phyloP scores from a whole-genome alignment of 1,284 basidiomycete species.

The Moesziomyces parantarcticus region DNA sequence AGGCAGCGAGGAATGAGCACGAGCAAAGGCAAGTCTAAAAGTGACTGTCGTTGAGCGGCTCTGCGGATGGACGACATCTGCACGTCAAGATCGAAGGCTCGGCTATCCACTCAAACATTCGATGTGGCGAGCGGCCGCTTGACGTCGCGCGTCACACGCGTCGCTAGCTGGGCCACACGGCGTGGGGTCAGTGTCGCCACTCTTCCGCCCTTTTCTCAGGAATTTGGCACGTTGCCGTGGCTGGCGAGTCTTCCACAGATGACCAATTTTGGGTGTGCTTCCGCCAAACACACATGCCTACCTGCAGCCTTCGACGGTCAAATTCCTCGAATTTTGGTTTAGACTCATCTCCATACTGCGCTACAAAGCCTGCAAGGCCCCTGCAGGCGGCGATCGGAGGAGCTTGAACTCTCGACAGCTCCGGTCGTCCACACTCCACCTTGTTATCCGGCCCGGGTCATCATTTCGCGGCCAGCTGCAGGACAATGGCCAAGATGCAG shows the following conservation, averaged over 20 bases:
- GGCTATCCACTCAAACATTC: slow-evolving; percentile 3
- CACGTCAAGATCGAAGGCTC: slow-evolving; percentile 40
- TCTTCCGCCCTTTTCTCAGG: background rate
- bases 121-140: background rate
- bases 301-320: background rate
- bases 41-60: slow-evolving; percentile 11
- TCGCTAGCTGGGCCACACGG: no score
- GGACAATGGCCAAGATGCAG: background rate
- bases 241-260: no score
- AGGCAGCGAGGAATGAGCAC: no score
- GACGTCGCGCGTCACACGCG: background rate
- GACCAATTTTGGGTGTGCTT: no score
- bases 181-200: no score
- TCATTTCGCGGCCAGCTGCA: background rate
- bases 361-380: background rate
- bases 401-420: slow-evolving; percentile 18
- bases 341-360: no score
- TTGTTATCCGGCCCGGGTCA: background rate
- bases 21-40: slow-evolving; percentile 5
- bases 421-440: background rate
- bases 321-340: no score
- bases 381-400: slow-evolving; percentile 32
- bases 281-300: no score
- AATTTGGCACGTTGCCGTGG: no score
- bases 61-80: slow-evolving; percentile 25